Conservation (phyloP, 73 alveolate genomes). For the Tetrahymena thermophila region DNA sequence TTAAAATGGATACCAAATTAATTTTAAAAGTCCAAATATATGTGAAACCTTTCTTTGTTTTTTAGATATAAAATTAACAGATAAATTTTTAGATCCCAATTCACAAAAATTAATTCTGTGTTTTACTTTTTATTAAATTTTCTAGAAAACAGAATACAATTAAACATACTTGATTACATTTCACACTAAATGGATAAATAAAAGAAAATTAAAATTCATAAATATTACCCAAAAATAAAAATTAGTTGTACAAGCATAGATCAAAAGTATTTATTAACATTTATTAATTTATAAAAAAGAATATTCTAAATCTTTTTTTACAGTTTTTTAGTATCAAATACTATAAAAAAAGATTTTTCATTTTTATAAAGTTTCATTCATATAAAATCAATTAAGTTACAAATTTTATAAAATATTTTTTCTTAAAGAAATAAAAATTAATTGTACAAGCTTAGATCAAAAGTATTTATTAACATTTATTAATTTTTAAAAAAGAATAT, state of each 20-base stretch:
- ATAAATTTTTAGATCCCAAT: background rate
- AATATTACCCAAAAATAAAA: background rate
- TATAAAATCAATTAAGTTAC: no score
- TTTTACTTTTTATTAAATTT: no score
- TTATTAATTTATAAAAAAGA: background rate
- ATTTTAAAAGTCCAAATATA: background rate
- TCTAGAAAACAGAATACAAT: background rate
- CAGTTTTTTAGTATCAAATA: background rate
- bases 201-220: background rate
- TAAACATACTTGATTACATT: background rate
- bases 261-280: background rate
- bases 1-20: background rate
- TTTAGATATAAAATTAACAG: background rate
- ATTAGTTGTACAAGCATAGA: no score
- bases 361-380: no score
- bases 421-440: no score
- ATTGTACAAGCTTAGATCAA: background rate
- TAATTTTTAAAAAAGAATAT: background rate
- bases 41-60: background rate
- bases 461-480: no score
- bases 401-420: no score
- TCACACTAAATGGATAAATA: background rate
- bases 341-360: no score
- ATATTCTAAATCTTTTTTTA: background rate
- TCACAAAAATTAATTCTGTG: background rate